Conservation (phyloP, 768 basidiomycete genomes). For the Flagelloscypha sp. region DNA sequence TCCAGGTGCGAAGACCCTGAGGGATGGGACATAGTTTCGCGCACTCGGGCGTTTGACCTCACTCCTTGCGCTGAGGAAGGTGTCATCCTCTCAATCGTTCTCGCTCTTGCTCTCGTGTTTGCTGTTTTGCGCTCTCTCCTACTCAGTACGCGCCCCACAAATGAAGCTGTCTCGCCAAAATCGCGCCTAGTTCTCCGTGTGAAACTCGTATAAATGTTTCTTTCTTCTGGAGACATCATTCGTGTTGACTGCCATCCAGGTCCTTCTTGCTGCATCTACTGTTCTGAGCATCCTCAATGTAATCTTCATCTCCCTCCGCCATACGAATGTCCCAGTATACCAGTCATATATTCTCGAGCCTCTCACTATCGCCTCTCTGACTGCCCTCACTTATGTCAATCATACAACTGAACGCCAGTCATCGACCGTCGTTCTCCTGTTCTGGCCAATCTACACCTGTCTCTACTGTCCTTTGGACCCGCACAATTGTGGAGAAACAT, state of each 20-base stretch:
- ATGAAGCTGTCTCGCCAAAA: constrained; percentile 38
- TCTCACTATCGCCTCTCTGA: constrained; percentile 38
- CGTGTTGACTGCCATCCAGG: constrained; percentile 24
- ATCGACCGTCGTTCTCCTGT: constrained; percentile 66
- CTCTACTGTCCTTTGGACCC: constrained; percentile 44
- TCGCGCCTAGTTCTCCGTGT: constrained; percentile 36
- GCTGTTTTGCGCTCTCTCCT: constrained; percentile 29
- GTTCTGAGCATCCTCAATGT: constrained; percentile 37
- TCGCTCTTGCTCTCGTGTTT: constrained; percentile 37
- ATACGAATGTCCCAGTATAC: constrained; percentile 33
- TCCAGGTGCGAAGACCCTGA: constrained; percentile 45
- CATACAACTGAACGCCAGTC: constrained; percentile 66
- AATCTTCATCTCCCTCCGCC: constrained; percentile 26
- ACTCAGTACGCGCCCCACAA: constrained; percentile 16
- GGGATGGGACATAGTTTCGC: constrained; percentile 60
- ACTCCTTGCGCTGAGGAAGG: constrained; percentile 81
- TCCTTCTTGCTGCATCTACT: constrained; percentile 38
- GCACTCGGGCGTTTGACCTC: constrained; percentile 57
- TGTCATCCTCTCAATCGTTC: constrained; percentile 45
- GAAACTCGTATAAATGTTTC: constrained; percentile 55
- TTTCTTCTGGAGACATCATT: background rate
- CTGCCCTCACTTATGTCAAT: constrained; percentile 52
- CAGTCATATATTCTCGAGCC: constrained; percentile 53
- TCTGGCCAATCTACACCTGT: constrained; percentile 69
- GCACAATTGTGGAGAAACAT: constrained; percentile 38